Evolutionary conservation across 768 basidiomycete genomes (phyloP).

Genomic region (button mushroom (Agaricus bisporus)): DNA sequence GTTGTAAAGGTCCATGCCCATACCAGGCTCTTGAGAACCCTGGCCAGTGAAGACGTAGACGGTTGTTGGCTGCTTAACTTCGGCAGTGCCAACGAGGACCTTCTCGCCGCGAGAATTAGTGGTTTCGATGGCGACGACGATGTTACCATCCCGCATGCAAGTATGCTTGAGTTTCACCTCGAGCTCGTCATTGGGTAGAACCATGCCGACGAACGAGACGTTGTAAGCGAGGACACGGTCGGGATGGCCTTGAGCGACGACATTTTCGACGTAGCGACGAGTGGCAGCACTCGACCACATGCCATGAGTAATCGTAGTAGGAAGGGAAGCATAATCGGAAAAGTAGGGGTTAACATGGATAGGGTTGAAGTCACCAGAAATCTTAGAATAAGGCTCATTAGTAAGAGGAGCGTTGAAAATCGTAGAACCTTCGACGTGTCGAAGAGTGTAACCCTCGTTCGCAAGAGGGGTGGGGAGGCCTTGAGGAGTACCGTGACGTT

Average conservation of each 20-base stretch:
- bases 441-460: conserved; percentile 83
- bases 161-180: conserved; percentile 83
- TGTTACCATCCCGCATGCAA: conserved; percentile 90
- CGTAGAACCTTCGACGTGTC: conserved; percentile 50
- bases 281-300: conserved; percentile 97
- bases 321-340: conserved; percentile 86
- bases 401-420: conserved; percentile 80
- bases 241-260: conserved; percentile 89
- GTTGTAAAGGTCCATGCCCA: conserved; percentile 99
- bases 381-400: conserved; percentile 92
- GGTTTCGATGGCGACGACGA: conserved; percentile 86
- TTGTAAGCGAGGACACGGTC: conserved; percentile 89
- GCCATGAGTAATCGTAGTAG: conserved; percentile 96
- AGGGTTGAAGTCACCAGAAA: conserved; percentile 98
- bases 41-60: conserved; percentile 99
- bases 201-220: conserved; percentile 96
- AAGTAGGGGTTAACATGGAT: conserved; percentile 99
- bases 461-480: conserved; percentile 74
- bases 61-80: conserved; percentile 87
- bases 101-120: conserved; percentile 82
- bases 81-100: conserved; percentile 87
- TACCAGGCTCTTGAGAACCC: conserved; percentile 95
- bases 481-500: conserved; percentile 81
- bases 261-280: conserved; percentile 85
- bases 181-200: conserved; percentile 85